Conservation (phyloP, 2,329 filamentous ascomycete species). For the Aspergillus sp. region DNA sequence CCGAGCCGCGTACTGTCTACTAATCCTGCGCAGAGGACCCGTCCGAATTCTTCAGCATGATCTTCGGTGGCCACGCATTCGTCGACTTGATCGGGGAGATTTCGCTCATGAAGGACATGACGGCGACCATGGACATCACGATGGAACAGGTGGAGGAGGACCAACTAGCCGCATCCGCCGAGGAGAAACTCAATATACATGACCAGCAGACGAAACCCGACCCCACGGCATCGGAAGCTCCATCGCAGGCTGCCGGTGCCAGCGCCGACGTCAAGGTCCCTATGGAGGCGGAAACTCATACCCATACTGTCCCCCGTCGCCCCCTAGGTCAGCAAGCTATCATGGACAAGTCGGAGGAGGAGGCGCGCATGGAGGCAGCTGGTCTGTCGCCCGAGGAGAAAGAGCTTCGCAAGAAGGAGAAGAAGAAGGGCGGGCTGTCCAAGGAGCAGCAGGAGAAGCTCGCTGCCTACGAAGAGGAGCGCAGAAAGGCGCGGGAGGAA, state of each 20-base stretch:
- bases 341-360: slow-evolving; percentile 78
- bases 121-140: slow-evolving; percentile 95
- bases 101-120: slow-evolving; percentile 95
- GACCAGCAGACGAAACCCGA: slow-evolving; percentile 38
- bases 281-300: slow-evolving; percentile 11
- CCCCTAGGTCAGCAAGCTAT: slow-evolving; percentile 72
- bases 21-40: slow-evolving; percentile 58
- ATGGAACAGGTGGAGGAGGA: slow-evolving; percentile 71
- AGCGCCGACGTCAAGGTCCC: slow-evolving; percentile 33
- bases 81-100: slow-evolving; percentile 97
- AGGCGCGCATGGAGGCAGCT: slow-evolving; percentile 54
- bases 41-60: slow-evolving; percentile 94
- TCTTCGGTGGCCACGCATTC: slow-evolving; percentile 95
- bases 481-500: slow-evolving; percentile 74
- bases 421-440: slow-evolving; percentile 76
- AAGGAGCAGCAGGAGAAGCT: slow-evolving; percentile 93
- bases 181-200: slow-evolving; percentile 38
- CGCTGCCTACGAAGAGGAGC: slow-evolving; percentile 77
- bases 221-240: slow-evolving; percentile 13
- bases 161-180: slow-evolving; percentile 47
- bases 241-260: slow-evolving; percentile 39
- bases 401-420: slow-evolving; percentile 67
- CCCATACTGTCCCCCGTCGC: slow-evolving; percentile 34
- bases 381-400: slow-evolving; percentile 65
- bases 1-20: not conserved